These are phyloP conservation scores for Talaromyces adpressus DNA, from an alignment of 495 filamentous ascomycete genomes.

Conservation along the genomic window DNA sequence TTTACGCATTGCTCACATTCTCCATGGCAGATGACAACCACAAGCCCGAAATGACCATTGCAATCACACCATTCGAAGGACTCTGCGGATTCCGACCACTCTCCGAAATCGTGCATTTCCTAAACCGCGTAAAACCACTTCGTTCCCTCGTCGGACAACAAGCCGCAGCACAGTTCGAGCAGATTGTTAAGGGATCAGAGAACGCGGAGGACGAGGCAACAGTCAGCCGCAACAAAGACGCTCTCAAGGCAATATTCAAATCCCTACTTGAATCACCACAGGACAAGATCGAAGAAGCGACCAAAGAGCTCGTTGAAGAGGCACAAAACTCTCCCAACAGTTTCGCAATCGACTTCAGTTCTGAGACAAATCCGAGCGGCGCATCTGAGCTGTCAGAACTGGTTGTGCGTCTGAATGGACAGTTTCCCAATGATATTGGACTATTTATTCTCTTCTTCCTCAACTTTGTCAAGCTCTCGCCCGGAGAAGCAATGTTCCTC, in stretches of 20 bases:
- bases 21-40: conserved; percentile 78
- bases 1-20: background rate
- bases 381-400: conserved; percentile 63
- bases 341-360: conserved; percentile 30
- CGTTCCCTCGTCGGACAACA: conserved; percentile 67
- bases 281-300: conserved; percentile 54
- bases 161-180: conserved; percentile 59
- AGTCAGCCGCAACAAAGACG: conserved; percentile 66
- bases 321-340: conserved; percentile 49
- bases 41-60: conserved; percentile 99
- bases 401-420: conserved; percentile 63
- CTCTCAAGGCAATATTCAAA: conserved; percentile 64
- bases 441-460: conserved; percentile 75
- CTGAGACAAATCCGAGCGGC: conserved; percentile 29
- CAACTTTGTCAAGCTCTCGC: conserved; percentile 70
- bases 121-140: conserved; percentile 64
- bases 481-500: conserved; percentile 93
- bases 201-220: conserved; percentile 52
- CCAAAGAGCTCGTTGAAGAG: conserved; percentile 58
- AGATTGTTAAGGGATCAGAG: conserved; percentile 58
- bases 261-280: conserved; percentile 71
- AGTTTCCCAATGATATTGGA: conserved; percentile 73
- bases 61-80: conserved; percentile 91
- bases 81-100: conserved; percentile 92
- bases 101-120: conserved; percentile 77